phyloP scores from a whole-genome alignment of 129 eudicot species.

The Kitagawia praeruptora region DNA sequence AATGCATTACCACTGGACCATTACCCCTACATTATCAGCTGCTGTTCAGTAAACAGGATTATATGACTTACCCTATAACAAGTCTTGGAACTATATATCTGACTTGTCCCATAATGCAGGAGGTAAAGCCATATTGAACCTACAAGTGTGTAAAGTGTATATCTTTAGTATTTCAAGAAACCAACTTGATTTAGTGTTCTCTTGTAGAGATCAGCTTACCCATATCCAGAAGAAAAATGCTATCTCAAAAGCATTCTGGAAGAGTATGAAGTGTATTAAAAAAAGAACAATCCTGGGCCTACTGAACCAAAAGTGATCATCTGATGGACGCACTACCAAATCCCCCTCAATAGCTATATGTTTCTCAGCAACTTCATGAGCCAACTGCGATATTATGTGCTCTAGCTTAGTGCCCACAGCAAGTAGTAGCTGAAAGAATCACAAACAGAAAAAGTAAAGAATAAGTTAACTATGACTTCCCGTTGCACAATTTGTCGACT shows the following conservation, averaged over 20 bases:
- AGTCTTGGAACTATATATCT: slow-evolving; percentile 72
- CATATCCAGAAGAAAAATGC: slow-evolving; percentile 94
- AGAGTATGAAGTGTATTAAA: slow-evolving; percentile 86
- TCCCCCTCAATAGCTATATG: slow-evolving; percentile 89
- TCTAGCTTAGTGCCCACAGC: slow-evolving; percentile 91
- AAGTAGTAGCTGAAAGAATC: slow-evolving; percentile 53
- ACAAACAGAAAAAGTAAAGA: neutral
- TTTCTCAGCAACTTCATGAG: slow-evolving; percentile 88
- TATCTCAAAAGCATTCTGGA: slow-evolving; percentile 94
- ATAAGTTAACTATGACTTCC: neutral
- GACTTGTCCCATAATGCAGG: slow-evolving; percentile 89
- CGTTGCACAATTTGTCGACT: neutral
- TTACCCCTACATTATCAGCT: neutral
- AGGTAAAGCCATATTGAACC: slow-evolving; percentile 78
- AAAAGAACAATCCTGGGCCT: slow-evolving; percentile 55
- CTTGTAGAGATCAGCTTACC: slow-evolving; percentile 28
- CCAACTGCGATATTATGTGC: slow-evolving; percentile 71
- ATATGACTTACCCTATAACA: slow-evolving; percentile 56
- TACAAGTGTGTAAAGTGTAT: slow-evolving; percentile 7
- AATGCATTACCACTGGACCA: neutral
- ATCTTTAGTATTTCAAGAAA: neutral
- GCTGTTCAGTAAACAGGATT: neutral
- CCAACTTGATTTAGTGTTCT: neutral
- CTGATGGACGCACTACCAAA: slow-evolving; percentile 69
- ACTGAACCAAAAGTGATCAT: slow-evolving; percentile 86